These are phyloP conservation scores for Auricularia sp. DNA, from an alignment of 768 basidiomycete genomes.

Conservation along the genomic window DNA sequence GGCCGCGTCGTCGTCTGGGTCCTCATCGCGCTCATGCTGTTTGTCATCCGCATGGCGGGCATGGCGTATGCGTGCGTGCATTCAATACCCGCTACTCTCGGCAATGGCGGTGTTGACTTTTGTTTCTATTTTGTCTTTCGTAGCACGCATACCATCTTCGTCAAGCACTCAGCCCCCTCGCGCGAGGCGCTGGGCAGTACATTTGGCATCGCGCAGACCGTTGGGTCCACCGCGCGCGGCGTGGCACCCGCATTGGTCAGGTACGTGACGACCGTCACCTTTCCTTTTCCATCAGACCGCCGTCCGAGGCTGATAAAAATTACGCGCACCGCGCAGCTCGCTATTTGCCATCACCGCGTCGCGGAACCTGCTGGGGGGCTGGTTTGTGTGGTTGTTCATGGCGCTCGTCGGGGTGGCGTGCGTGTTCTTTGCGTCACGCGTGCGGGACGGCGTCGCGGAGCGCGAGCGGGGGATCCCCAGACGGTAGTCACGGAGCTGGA, in stretches of 20 bases:
- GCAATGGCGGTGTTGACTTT: neutral
- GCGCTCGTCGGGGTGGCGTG: neutral
- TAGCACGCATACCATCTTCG: neutral
- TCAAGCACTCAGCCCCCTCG: neutral
- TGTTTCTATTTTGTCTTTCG: neutral
- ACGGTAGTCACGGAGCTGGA: neutral
- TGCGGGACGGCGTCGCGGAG: neutral
- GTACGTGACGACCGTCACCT: neutral
- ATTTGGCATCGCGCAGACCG: neutral
- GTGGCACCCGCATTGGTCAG: neutral
- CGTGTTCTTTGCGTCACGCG: neutral
- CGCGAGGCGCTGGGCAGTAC: neutral
- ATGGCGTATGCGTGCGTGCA: neutral
- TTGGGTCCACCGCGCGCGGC: neutral
- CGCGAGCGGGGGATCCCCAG: neutral
- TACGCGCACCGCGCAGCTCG: neutral
- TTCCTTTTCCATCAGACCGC: neutral
- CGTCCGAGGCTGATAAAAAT: neutral
- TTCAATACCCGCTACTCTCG: neutral
- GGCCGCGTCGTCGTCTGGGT: neutral
- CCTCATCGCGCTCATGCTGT: neutral
- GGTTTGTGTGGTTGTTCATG: constrained; percentile 1
- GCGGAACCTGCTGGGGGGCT: neutral
- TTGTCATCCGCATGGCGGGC: neutral
- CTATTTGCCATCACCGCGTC: neutral